phyloP scores from a whole-genome alignment of 1,284 basidiomycete species.

The Coriolopsis trogii region DNA sequence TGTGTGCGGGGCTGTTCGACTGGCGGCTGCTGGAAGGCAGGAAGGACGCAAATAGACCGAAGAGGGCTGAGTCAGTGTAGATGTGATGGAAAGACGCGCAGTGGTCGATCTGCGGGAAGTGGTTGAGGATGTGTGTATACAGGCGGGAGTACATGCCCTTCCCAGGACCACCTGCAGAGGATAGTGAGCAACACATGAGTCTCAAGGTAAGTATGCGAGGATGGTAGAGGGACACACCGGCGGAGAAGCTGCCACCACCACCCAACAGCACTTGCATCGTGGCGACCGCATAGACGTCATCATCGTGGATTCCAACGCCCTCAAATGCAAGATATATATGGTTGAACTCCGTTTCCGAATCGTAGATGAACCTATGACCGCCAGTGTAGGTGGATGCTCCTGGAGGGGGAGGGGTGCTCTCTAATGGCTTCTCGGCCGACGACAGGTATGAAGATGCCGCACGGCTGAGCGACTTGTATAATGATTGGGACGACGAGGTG shows the following conservation, averaged over 20 bases:
- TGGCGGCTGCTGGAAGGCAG: slow-evolving; percentile 67
- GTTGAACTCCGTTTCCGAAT: slow-evolving; percentile 79
- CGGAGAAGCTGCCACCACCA: slow-evolving; percentile 94
- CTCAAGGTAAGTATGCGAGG: background rate
- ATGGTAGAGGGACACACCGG: slow-evolving; percentile 60
- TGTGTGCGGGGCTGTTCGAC: slow-evolving; percentile 68
- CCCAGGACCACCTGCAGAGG: slow-evolving; percentile 80
- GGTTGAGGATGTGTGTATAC: slow-evolving; percentile 97
- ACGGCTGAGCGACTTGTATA: slow-evolving; percentile 72
- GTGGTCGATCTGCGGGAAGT: slow-evolving; percentile 93
- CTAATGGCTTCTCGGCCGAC: too few species aligned
- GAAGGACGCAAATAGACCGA: slow-evolving; percentile 93
- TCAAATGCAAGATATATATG: slow-evolving; percentile 95
- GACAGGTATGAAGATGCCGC: slow-evolving; percentile 72
- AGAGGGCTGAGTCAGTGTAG: slow-evolving; percentile 93
- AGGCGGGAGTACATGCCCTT: slow-evolving; percentile 99
- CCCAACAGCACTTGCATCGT: slow-evolving; percentile 96
- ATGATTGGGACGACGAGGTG: slow-evolving; percentile 54
- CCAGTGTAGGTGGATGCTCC: slow-evolving; percentile 80
- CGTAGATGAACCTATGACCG: slow-evolving; percentile 76
- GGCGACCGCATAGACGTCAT: slow-evolving; percentile 93
- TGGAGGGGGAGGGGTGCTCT: slow-evolving; percentile 32
- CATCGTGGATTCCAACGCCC: slow-evolving; percentile 90
- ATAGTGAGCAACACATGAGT: slow-evolving; percentile 17
- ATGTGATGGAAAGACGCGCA: slow-evolving; percentile 99